Evolutionary conservation across 1,139 yeast species (phyloP), one percentile per base, ranked within the genome.

Genomic region (Hyphopichia pseudoburtonii): DNA sequence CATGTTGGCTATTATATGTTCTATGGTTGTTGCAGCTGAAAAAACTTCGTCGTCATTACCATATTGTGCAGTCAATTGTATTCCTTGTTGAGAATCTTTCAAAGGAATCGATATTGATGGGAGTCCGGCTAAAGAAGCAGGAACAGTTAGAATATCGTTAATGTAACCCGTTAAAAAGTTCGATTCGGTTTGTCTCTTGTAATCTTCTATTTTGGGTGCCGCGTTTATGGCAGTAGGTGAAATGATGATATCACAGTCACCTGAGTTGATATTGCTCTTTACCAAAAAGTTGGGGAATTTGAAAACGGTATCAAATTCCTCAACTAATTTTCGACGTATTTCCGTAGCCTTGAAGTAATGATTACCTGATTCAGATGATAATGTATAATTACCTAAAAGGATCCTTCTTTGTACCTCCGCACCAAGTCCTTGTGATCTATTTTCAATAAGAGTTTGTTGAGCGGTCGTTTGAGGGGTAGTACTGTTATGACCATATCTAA

Each of bases 111-210:
- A 76, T 9, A 90, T 72, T 0, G 95, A 78, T 1, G 99, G 99
- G 3, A 92, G 62, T 0, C 97, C 98, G 0, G 96, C 95, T 44
- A 94, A 64, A 1, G 95, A 89, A 30, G 94, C 86, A 0, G 98
- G 97, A 3, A 90, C 85, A 0, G 97, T 88, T 42, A 89, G 70
- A 1, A 86, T 79, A 56, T 94, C 98, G 56, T 88, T 86, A 34
- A 83, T 70, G 50, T 86, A 89, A 14, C 82, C 73, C 35, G 78
- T 78, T 6, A 86, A 70, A 5, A 86, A 70, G 36, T 74, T 66
- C n/a, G 62, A 56, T 3, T 51, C 42, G 24, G 70, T 56, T 33
- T 60, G 42, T 33, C 50, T 33, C 23, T 54, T 39, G 45, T 67
- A 74, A 19, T 76, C 69, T 14, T 69, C 59, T 16, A 84, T 48